phyloP scores from a whole-genome alignment of 2,329 filamentous ascomycete genomes.

The Talaromyces funiculosus region DNA sequence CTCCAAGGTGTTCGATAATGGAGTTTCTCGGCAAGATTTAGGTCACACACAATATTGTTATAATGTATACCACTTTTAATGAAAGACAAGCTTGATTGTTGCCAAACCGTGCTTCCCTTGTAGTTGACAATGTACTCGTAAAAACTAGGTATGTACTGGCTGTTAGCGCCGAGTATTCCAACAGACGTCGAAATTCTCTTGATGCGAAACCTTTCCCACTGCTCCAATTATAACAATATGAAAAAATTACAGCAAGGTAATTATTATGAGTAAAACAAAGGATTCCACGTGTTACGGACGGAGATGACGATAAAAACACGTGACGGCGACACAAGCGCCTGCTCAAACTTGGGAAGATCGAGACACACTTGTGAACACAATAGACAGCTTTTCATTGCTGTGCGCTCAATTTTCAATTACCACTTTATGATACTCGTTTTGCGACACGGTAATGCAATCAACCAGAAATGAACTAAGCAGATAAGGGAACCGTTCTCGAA shows the following conservation, averaged over 20 bases:
- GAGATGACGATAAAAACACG: slow-evolving; percentile 1
- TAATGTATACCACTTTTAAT: not conserved
- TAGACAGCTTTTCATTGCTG: not conserved
- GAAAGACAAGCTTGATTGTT: not conserved
- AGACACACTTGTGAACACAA: not conserved
- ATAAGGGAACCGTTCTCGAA: not conserved
- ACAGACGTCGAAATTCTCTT: not conserved
- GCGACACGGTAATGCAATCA: not conserved
- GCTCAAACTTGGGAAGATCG: not conserved
- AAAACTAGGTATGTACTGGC: not conserved
- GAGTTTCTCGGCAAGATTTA: not conserved
- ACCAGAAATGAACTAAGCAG: not conserved
- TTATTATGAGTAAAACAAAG: not conserved
- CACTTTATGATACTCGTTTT: not conserved
- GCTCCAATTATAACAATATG: not conserved
- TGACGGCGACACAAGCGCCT: not conserved
- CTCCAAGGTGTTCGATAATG: not conserved
- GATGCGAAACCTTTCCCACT: not conserved
- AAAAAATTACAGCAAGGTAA: not conserved
- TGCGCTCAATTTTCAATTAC: not conserved
- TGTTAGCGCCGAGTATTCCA: not conserved
- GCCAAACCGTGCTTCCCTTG: not conserved
- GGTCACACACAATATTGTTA: not conserved
- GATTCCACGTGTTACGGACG: not conserved
- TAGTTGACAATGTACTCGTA: not conserved